These are phyloP conservation scores for Rhodocollybia butyracea DNA, from an alignment of 768 basidiomycete genomes.

Conservation along the genomic window DNA sequence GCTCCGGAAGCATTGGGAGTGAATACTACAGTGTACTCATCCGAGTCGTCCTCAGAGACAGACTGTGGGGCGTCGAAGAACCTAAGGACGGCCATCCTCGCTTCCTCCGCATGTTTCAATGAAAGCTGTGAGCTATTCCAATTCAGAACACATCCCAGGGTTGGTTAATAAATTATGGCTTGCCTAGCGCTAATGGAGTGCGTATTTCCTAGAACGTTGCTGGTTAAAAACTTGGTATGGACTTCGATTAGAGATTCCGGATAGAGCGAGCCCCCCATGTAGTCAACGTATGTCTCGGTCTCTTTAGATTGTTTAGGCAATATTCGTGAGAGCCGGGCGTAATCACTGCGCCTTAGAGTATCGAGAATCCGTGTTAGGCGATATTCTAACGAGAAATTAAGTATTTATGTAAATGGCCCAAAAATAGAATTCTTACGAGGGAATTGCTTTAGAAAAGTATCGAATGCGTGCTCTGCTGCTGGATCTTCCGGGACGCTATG, in stretches of 20 bases:
- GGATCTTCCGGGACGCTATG: slow-evolving; percentile 6
- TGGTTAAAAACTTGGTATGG: slow-evolving; percentile 66
- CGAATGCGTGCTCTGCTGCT: slow-evolving; percentile 37
- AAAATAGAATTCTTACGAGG: slow-evolving; percentile 15
- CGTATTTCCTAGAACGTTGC: slow-evolving; percentile 73
- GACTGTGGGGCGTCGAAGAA: slow-evolving; percentile 67
- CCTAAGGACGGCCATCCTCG: slow-evolving; percentile 66
- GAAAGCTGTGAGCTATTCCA: slow-evolving; percentile 66
- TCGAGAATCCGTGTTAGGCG: slow-evolving; percentile 69
- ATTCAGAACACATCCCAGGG: slow-evolving; percentile 10
- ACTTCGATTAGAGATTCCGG: slow-evolving; percentile 73
- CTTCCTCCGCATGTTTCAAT: slow-evolving; percentile 60
- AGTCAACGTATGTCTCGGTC: slow-evolving; percentile 80
- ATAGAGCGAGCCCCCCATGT: slow-evolving; percentile 81
- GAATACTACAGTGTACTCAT: slow-evolving; percentile 77
- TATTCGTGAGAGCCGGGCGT: slow-evolving; percentile 47
- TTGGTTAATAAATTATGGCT: slow-evolving; percentile 17
- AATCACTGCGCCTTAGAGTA: slow-evolving; percentile 62
- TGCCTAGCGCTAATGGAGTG: slow-evolving; percentile 82
- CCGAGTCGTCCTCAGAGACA: not conserved
- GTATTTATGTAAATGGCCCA: slow-evolving; percentile 21
- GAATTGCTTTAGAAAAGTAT: slow-evolving; percentile 37
- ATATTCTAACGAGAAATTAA: slow-evolving; percentile 41
- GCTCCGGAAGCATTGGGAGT: slow-evolving; percentile 79
- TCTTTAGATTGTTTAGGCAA: slow-evolving; percentile 16